Conservation (phyloP, 1,284 basidiomycete genomes). For the Kwoniella shivajii region DNA sequence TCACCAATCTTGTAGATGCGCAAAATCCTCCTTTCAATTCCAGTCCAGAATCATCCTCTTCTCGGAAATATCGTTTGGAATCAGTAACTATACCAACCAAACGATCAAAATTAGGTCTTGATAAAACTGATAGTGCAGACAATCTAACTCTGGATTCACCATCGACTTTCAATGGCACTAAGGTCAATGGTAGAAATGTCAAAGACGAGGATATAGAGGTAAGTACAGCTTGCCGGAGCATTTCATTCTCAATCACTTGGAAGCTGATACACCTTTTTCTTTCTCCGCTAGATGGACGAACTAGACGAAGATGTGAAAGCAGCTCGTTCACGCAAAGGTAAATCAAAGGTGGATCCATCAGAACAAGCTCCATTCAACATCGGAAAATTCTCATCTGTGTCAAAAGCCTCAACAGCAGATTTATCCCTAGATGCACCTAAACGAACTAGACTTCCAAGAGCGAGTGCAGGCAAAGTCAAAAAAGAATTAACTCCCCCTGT, state of each 20-base stretch:
- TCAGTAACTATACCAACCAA: constrained; percentile 29
- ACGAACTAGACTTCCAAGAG: constrained; percentile 5
- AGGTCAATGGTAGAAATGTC: neutral
- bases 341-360: constrained; percentile 8
- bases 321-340: constrained; percentile 3
- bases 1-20: neutral
- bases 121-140: constrained; percentile 43
- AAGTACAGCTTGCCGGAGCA: too few relatives aligned
- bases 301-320: constrained; percentile 3
- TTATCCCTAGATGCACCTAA: constrained; percentile 14
- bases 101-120: constrained; percentile 37
- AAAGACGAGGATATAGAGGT: neutral
- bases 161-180: constrained; percentile 6
- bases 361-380: constrained; percentile 36
- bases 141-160: constrained; percentile 42
- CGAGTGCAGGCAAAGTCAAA: constrained; percentile 17
- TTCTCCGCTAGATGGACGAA: neutral
- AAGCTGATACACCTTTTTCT: too few relatives aligned
- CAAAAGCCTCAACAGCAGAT: constrained; percentile 20
- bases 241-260: too few relatives aligned
- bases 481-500: constrained; percentile 12
- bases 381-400: constrained; percentile 26
- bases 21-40: constrained; percentile 3
- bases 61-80: constrained; percentile 30
- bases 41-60: neutral